Base-by-base conservation (phyloP, 1,139 yeast genomes). In the Magnusiomyces fungicola region DNA sequence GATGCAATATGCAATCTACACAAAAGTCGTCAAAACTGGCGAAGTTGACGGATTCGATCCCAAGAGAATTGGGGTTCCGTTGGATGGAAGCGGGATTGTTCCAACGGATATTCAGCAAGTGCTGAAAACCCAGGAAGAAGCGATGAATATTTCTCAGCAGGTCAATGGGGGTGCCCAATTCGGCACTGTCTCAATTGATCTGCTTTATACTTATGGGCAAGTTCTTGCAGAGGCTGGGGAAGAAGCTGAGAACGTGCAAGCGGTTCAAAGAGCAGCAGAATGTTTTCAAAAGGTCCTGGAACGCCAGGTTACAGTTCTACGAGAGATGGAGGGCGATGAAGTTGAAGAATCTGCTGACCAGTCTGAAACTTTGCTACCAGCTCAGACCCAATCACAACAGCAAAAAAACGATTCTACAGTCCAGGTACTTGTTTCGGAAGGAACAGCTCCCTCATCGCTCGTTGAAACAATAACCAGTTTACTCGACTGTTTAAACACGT, bases 171-270 rank as follows among this genome's bases (percentile, higher is more conserved):
- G 34, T 16, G n/a, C n/a, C n/a, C n/a, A n/a, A n/a, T n/a, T n/a
- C n/a, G 53, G 49, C 14, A 18, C 34, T 22, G 37, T 50, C 36
- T 52, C 52, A n/a, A 43, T 56, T 22, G 66, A 62, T 47, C 52
- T 60, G 48, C 46, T 58, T 40, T 61, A 58, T 51, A 62, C 62
- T 38, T 59, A 55, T 50, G 65, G 58, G 0, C 66, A 61, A 52
- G 62, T 59, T 2, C 48, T 60, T 39, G 53, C 55, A 3, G 64
- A 61, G 32, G 54, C 55, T 1, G 65, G 62, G 4, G 65, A 61
- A 40, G 63, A 60, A 32, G 30, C 39, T 3, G 60, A 59, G 18
- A 47, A 53, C 18, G 36, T 48, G 29, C 23, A 16, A 21, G 62
- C 1, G 51, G n/a, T n/a, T n/a, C n/a, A n/a, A n/a, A n/a, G n/a